Evolutionary conservation across 176 grass and related monocot genomes (phyloP).

Genomic region (Triticum urartu): DNA sequence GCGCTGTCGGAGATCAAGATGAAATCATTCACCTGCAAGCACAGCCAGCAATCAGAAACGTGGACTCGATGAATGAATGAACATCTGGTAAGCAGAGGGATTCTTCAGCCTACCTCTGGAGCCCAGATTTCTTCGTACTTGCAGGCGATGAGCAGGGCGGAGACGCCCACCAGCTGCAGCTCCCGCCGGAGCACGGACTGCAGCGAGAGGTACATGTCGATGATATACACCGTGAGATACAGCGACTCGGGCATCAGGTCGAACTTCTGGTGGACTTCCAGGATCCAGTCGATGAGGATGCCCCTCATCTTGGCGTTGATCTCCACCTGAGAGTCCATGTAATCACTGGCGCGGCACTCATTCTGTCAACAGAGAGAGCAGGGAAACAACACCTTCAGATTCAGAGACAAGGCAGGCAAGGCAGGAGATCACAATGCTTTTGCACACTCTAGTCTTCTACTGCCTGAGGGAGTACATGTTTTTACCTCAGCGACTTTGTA

Average conservation of each 20-base stretch:
- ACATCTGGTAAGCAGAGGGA: not conserved
- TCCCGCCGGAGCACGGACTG: constrained; percentile 61
- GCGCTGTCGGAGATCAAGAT: constrained; percentile 87
- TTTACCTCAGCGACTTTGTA: constrained; percentile 74
- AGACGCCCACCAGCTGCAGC: constrained; percentile 87
- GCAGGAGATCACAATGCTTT: not conserved
- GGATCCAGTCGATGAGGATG: constrained; percentile 84
- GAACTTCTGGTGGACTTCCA: constrained; percentile 96
- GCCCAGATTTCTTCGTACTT: constrained; percentile 99
- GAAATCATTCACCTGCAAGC: constrained; percentile 81
- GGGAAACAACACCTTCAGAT: constrained; percentile 7
- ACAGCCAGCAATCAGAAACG: not conserved
- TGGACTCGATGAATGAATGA: not conserved
- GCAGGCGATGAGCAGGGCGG: constrained; percentile 82
- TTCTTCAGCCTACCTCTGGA: constrained; percentile 57
- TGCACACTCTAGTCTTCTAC: not conserved
- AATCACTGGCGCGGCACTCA: constrained; percentile 49
- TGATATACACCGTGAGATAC: constrained; percentile 68
- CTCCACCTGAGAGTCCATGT: constrained; percentile 80
- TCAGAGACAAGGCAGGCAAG: not conserved
- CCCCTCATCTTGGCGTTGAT: constrained; percentile 93
- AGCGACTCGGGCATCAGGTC: constrained; percentile 88
- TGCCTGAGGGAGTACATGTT: too few species aligned
- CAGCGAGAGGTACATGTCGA: constrained; percentile 77
- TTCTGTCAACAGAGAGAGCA: constrained; percentile 36